Conservation (phyloP, 169 alveolate species). For the Perkinsus chesapeaki region DNA sequence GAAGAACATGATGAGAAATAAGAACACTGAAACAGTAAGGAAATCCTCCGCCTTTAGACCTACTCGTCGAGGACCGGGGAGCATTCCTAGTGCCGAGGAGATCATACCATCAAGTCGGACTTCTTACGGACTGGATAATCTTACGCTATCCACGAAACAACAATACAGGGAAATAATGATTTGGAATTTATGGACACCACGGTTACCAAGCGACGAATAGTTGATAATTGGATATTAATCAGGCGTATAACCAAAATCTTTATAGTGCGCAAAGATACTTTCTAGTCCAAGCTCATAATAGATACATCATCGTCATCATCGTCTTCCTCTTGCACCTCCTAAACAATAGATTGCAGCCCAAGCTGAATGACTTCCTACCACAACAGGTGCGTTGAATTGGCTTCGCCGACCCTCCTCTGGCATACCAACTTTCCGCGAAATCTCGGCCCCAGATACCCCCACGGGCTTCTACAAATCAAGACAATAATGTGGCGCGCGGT, state of each 20-base stretch:
- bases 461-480: not conserved
- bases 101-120: no score
- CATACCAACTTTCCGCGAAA: not conserved
- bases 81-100: no score
- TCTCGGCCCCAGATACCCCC: not conserved
- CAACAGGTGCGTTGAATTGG: not conserved
- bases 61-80: no score
- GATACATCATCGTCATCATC: not conserved
- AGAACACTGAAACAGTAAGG: no score
- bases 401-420: not conserved
- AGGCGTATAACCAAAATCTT: not conserved
- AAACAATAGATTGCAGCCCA: not conserved
- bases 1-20: not conserved
- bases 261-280: not conserved
- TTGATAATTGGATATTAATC: no score
- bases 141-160: no score
- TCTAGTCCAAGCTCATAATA: not conserved
- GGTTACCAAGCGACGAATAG: no score
- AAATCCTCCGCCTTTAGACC: no score
- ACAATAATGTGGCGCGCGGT: no score
- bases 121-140: no score
- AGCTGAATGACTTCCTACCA: not conserved
- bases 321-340: not conserved
- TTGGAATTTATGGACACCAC: no score
- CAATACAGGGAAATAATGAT: no score